phyloP scores from a whole-genome alignment of 2,329 filamentous ascomycete genomes.

The Dothistroma septosporum region DNA sequence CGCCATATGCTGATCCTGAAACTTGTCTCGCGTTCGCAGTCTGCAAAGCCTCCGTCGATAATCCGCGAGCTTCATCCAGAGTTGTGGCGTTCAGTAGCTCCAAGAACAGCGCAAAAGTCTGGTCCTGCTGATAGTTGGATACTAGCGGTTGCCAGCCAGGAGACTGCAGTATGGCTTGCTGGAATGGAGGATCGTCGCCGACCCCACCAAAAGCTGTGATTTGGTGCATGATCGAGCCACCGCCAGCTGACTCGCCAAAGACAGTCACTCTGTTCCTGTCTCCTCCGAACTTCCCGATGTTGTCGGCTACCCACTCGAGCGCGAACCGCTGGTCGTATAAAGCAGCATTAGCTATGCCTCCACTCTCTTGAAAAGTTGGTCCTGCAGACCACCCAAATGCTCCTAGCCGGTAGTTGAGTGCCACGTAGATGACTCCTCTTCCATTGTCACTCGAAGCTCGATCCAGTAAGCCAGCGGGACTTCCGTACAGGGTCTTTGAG shows the following conservation, averaged over 20 bases:
- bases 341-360: conserved; percentile 47
- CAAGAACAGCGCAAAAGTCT: conserved; percentile 40
- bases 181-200: conserved; percentile 41
- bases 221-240: conserved; percentile 53
- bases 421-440: conserved; percentile 44
- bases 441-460: conserved; percentile 39
- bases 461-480: conserved; percentile 32
- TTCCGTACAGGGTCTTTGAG: conserved; percentile 35
- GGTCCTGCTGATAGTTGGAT: conserved; percentile 38
- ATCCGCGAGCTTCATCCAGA: conserved; percentile 42
- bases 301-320: conserved; percentile 51
- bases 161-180: conserved; percentile 46
- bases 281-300: conserved; percentile 50
- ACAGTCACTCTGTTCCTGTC: conserved; percentile 40
- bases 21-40: conserved; percentile 44
- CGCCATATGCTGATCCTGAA: conserved; percentile 39
- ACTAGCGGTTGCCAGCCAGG: conserved; percentile 42
- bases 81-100: conserved; percentile 41
- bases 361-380: conserved; percentile 40
- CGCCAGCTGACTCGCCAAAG: conserved; percentile 52
- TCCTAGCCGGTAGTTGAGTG: conserved; percentile 49
- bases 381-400: conserved; percentile 49
- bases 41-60: conserved; percentile 41
- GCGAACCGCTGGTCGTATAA: conserved; percentile 54
- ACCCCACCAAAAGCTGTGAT: conserved; percentile 48